Base-by-base conservation (phyloP, 2,329 filamentous ascomycete species). In the Fusarium sp. region DNA sequence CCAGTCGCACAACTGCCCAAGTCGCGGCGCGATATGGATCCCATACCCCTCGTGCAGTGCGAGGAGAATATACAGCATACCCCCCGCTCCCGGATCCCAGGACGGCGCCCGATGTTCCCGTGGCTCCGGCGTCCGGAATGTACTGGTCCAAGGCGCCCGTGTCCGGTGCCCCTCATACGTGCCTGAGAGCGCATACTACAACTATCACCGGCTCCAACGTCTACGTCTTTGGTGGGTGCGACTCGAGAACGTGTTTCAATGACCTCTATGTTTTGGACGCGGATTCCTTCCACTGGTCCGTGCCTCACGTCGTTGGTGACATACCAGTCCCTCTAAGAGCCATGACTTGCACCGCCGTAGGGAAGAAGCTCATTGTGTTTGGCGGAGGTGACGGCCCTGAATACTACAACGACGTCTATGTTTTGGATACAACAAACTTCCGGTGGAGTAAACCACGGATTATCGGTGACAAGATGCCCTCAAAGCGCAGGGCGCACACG, bases 371-470 rank as follows among this genome's bases (percentile, higher is more conserved):
- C 32, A 88, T 93, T 50, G 87, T 93, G 2, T 93, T 93, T 78
- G 92, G 92, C 64, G 92, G 92, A 52, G 92, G 92, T 66, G 92
- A 93, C 77, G 92, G 92, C 0, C 91, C 91, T 0, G 88, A 90
- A 27, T 93, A 93, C 81, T 93, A 93, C 81, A 93, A 93, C 78
- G 91, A 93, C 76, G 88, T 93, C 23, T 93, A 93, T 79, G 90
- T 93, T 54, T 85, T 93, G n/a, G 92, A 93, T 78, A 93, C 91
- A 25, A 86, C 91, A 70, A 93, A 91, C 80, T 92, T 91, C 80
- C 88, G 90, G 23, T 93, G 91, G 91, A 88, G 87, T 45, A 89
- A 88, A 70, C 91, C 92, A 48, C 87, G 87, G 48, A 89, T 93
- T 52, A 78, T 88, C 27, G 89, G 90, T 35, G 90, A 91, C 71